Base-by-base conservation (phyloP, 2,329 filamentous ascomycete genomes). In the Phialophora expanda region DNA sequence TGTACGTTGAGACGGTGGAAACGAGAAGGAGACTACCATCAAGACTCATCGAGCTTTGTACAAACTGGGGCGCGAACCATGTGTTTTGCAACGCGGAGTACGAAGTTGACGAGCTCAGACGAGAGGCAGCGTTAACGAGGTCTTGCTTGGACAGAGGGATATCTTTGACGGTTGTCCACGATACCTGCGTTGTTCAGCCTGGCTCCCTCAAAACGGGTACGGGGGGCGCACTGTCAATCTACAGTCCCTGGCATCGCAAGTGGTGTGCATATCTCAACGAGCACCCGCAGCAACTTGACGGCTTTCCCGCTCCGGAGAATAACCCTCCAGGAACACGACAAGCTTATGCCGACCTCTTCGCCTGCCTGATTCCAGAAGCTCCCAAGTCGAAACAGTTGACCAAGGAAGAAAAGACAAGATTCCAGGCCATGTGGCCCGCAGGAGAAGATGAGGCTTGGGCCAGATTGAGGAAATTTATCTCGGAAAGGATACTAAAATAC, bases 81-180 rank as follows among this genome's bases (percentile, higher is more conserved):
- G 70, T 97, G 2, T 96, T 88, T 73, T 88, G 90, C 56, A 97
- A 96, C 74, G 87, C 93, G 64, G 93, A 97, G 75, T 97, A 96
- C 73, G 93, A 97, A 76, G 92, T 96, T 0, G 93, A 97, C 74
- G 93, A 97, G 78, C 78, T 97, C 65, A 83, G 93, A 51, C 84
- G 93, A 5, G 93, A 97, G 73, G 87, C 88, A 0, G 82, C 81
- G 30, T 78, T 96, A 73, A 83, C 91, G 0, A 83, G 80, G 30
- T 76, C 82, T 48, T 86, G 89, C 66, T 78, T 89, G 0, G 82
- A 87, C 17, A 85, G 84, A 12, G 89, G 86, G 0, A 86, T 94
- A 55, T 83, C 85, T 1, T 88, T 96, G 70, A 84, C 89, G n/a
- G 85, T 89, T 0, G 82, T 90, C 1, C 91, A 93, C 66, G 93